Base-by-base conservation (phyloP, 306 rosid genomes). In the Lablab purpureus region DNA sequence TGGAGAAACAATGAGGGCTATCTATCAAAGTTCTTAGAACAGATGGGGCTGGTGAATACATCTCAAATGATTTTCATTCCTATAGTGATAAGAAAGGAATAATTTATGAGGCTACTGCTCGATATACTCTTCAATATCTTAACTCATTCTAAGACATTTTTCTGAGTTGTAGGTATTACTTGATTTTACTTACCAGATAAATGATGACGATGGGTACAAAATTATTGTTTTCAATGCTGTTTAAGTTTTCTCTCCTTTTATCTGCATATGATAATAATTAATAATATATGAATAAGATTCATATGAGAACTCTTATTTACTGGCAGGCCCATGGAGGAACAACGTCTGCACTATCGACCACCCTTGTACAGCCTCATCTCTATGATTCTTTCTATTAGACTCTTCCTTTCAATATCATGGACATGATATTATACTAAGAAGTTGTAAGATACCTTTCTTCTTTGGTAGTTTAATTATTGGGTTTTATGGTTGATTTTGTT, bases 251-350 rank as follows among this genome's bases (percentile, higher is more conserved):
- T 37, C 63, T 36, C 36, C 55, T 76, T 64, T 50, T 73, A 49
- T 80, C n/a, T n/a, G n/a, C 45, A 59, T 49, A 10, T 72, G 49
- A 67, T 30, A 17, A 59, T 19, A 6, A 55, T 22, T 10, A 27
- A 27, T 59, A 25, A 60, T 15, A 28, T 60, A 60, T 28, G 12
- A 56, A 43, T 59, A 60, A 34, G 46, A 67, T 75, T 83, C 62
- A 73, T 66, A 5, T 58, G 66, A 65, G 55, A 76, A 71, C 46
- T 66, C 34, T 72, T 78, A 67, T 72, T 60, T 86, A 25, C 50
- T 80, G 63, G 73, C 43, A 95, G 99, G 90, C 99, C 99, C 64
- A 95, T 95, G 99, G 99, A 95, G 84, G 98, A 95, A 83, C 99
- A 95, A 80, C 86, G 99, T 0, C 92, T 87, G 37, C 99, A 98